A percentile compares a stretch with the other conserved stretches of the same genome.
Conservation (phyloP, 2,329 filamentous ascomycete species). For the Dothideomycetidae sp. region DNA sequence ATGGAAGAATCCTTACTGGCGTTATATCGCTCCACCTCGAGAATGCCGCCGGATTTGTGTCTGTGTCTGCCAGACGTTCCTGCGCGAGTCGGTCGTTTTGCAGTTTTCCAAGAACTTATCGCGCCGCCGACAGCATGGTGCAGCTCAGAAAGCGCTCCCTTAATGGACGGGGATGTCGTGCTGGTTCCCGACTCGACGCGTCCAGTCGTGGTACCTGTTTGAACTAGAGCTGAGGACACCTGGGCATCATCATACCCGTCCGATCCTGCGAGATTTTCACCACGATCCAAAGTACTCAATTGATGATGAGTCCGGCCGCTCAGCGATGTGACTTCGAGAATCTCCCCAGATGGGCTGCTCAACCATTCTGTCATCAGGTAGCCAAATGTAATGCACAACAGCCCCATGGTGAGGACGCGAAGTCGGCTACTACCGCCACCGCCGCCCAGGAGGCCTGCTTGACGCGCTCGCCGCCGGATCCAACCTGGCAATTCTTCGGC, state of each 20-base stretch:
- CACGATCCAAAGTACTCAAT: too few species aligned
- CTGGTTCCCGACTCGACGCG: neutral
- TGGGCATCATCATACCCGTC: too few species aligned
- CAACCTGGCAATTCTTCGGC: slow-evolving; percentile 11
- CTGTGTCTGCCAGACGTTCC: slow-evolving; percentile 1
- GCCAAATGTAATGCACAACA: slow-evolving; percentile 19
- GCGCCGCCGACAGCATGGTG: slow-evolving; percentile 22
- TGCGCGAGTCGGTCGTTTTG: neutral
- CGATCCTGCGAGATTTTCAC: too few species aligned
- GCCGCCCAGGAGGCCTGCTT: slow-evolving; percentile 4
- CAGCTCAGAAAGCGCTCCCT: slow-evolving; percentile 21
- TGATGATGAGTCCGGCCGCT: neutral
- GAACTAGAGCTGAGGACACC: too few species aligned
- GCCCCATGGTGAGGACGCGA: slow-evolving; percentile 15
- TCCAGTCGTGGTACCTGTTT: too few species aligned
- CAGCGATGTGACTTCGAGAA: neutral
- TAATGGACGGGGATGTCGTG: slow-evolving; percentile 15
- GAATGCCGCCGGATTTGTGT: slow-evolving; percentile 9
- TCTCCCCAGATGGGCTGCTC: neutral
- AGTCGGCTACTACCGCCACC: slow-evolving; percentile 13
- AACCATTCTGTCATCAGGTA: slow-evolving; percentile 17
- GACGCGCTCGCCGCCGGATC: slow-evolving; percentile 4
- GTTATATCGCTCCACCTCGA: slow-evolving; percentile 4
- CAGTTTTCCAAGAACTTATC: slow-evolving; percentile 19
- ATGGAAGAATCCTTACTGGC: neutral